Evolutionary conservation across 345 rosid species (phyloP).

Genomic region (Citrus sinensis): DVS_A1.0 CM039164.1:21216001-21216500

Average conservation of each 20-base stretch:
- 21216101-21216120: no score
- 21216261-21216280: constrained; percentile 18
- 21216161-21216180: constrained; percentile 5
- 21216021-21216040: no score
- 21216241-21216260: constrained; percentile 75
- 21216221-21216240: constrained; percentile 90
- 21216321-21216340: constrained; percentile 29
- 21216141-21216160: no score
- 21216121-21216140: no score
- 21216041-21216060: no score
- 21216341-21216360: constrained; percentile 97
- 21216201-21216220: constrained; percentile 77
- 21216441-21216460: no score
- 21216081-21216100: no score
- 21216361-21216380: constrained; percentile 90
- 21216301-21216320: constrained; percentile 15
- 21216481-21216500: no score
- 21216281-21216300: neutral
- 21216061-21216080: no score
- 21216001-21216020: no score
- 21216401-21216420: constrained; percentile 41
- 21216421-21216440: neutral
- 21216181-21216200: constrained; percentile 12
- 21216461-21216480: no score
- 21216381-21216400: constrained; percentile 92